Percentiles rank a stretch among this genome's conserved stretches.
phyloP scores from a whole-genome alignment of 1,139 yeast species.

The Pichia sp. region DNA sequence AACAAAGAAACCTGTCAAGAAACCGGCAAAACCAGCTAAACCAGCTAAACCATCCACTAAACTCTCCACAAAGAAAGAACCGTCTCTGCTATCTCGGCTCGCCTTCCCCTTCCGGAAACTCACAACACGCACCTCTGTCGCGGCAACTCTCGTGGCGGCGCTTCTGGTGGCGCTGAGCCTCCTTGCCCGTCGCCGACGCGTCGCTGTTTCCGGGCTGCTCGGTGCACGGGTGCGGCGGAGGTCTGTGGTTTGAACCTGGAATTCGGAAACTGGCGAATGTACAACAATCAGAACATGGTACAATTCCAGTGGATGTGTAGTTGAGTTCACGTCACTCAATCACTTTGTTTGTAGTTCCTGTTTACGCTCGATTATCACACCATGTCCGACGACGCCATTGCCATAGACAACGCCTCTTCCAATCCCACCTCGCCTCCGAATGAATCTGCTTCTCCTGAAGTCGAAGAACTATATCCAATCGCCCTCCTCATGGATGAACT shows the following conservation, averaged over 20 bases:
- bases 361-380: too few species aligned
- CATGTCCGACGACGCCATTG: not conserved
- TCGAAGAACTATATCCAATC: constrained; percentile 79
- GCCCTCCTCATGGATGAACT: constrained; percentile 96
- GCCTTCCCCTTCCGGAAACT: not conserved
- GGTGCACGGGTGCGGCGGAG: not conserved
- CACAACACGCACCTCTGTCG: not conserved
- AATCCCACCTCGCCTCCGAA: not conserved
- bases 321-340: too few species aligned
- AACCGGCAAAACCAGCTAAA: not conserved
- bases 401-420: not conserved
- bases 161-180: not conserved
- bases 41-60: not conserved
- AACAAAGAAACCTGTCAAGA: not conserved
- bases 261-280: too few species aligned
- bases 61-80: too few species aligned
- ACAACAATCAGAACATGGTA: too few species aligned
- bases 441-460: not conserved
- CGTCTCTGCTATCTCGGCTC: not conserved
- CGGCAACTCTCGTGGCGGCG: not conserved
- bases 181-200: not conserved
- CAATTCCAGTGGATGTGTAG: too few species aligned
- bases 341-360: too few species aligned
- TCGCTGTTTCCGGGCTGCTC: not conserved
- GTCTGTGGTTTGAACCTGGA: too few species aligned